Conservation (phyloP, 2,329 filamentous ascomycete species). For the Penicillium sp. region DNA sequence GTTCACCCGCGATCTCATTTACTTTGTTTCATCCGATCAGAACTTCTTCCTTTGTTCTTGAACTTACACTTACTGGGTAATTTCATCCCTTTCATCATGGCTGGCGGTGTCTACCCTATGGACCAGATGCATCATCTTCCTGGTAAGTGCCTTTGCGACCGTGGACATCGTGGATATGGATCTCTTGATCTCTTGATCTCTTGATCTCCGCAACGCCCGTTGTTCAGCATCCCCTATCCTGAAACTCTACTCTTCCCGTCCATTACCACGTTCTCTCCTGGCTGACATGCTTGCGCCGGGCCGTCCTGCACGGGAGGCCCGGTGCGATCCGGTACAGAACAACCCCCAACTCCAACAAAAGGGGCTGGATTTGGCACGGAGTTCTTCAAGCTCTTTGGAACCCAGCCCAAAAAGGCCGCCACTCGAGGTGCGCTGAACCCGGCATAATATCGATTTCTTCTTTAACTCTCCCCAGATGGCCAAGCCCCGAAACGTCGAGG, state of each 20-base stretch:
- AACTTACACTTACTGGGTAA: no score
- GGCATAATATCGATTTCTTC: background rate
- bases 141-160: constrained; percentile 12
- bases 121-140: constrained; percentile 20
- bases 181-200: no score
- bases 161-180: background rate
- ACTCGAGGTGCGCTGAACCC: constrained; percentile 52
- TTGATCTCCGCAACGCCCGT: background rate
- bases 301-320: constrained; percentile 12
- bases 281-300: constrained; percentile 17
- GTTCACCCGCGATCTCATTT: constrained; percentile 6
- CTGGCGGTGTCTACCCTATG: constrained; percentile 28
- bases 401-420: constrained; percentile 64
- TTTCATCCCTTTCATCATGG: constrained; percentile 17
- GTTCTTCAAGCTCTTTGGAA: constrained; percentile 53
- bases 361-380: constrained; percentile 23
- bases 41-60: no score
- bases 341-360: constrained; percentile 21
- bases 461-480: constrained; percentile 56
- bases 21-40: background rate
- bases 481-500: constrained; percentile 83
- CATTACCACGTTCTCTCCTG: background rate
- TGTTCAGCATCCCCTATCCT: background rate
- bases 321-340: constrained; percentile 16
- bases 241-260: background rate